phyloP scores from a whole-genome alignment of 345 rosid genomes.

The Garcia nutans region DNA sequence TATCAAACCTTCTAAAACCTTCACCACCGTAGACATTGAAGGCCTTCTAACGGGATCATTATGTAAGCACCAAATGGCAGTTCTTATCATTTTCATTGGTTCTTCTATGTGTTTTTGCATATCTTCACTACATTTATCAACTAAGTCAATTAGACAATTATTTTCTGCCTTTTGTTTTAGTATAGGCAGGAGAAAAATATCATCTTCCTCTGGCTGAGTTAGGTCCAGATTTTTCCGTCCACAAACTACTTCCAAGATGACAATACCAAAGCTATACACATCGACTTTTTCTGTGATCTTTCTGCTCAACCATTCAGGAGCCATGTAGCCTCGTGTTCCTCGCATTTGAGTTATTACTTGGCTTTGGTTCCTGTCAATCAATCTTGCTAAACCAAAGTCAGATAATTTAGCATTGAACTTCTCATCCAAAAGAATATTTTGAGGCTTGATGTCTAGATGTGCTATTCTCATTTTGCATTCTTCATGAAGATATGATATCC shows the following conservation, averaged over 20 bases:
- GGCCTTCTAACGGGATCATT: neutral
- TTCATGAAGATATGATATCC: conserved; percentile 13
- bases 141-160: neutral
- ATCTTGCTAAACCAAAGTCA: conserved; percentile 18
- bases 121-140: neutral
- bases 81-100: neutral
- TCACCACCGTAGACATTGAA: conserved; percentile 6
- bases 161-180: neutral
- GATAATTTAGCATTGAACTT: conserved; percentile 17
- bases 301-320: conserved; percentile 12
- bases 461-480: conserved; percentile 13
- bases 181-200: neutral
- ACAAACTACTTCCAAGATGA: conserved; percentile 4
- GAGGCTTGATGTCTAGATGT: conserved; percentile 18
- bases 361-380: conserved; percentile 1
- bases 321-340: conserved; percentile 24
- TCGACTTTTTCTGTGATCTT: conserved; percentile 7
- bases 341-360: neutral
- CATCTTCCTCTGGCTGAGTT: conserved; percentile 1
- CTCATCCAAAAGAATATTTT: conserved; percentile 10
- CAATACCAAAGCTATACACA: conserved; percentile 14
- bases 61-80: conserved; percentile 5
- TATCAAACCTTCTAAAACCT: neutral
- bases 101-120: neutral
- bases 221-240: neutral